Base-by-base conservation (phyloP, 805 yeast species). In the Saccharomycopsis javanensis region DNA sequence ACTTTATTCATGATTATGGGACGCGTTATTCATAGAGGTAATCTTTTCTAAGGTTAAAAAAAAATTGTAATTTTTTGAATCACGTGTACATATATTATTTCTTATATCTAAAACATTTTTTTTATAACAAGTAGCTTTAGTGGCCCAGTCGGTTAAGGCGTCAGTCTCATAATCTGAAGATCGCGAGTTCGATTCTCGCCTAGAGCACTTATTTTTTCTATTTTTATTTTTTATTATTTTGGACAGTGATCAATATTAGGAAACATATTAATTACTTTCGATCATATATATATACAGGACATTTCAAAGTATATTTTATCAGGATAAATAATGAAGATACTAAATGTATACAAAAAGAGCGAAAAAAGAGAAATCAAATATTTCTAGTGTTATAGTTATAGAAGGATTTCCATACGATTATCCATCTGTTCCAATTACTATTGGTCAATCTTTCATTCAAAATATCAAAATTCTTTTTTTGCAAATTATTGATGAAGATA, bases 141-240 rank as follows among this genome's bases (percentile, higher is more conserved):
- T 77, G 80, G 81, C 81, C 80, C 76, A 77, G 79, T 75, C 81
- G 88, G 88, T 83, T 52, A 82, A 84, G 86, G 88, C 88, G 88
- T 82, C 82, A 83, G 88, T 83, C 88, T 83, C 82, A 88, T 83
- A 83, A 83, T 83, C 88, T 83, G 81, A 82, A 82, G 87, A 83
- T 82, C 88, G 81, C 83, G 85, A 80, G 85, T 51, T 51, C 54
- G 54, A 51, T 23, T 51, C 54, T 23, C 54, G 38, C 54, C 54
- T 35, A 33, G 42, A 35, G 38, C 42, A 51, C 33, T 51, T 33
- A 33, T 51, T 51, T 50, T 30, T 20, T 13, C 35, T 30, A 3
- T 50, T 30, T 30, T 30, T 30, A 5, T 30, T 30, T 30, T 10
- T 30, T 30, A 5, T 7, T 31, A 3, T 31, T 31, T 5, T 7